Evolutionary conservation across 2,329 filamentous ascomycete species (phyloP).

Genomic region (Saccharata proteae): DNA sequence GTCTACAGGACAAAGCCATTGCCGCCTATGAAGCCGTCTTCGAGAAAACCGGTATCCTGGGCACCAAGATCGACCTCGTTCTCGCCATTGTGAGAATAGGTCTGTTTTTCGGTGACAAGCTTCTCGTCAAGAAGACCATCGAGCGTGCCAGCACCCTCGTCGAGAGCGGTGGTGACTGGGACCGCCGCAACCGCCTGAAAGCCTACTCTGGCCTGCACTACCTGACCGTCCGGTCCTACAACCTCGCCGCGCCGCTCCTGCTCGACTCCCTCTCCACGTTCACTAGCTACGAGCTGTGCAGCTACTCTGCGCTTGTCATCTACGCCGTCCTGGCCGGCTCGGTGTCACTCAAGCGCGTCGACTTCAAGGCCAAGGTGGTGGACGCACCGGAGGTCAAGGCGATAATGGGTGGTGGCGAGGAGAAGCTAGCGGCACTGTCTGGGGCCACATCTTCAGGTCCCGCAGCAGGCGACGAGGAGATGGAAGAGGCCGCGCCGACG

Average conservation of each 20-base stretch:
- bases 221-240: constrained; percentile 84
- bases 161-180: constrained; percentile 95
- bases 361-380: constrained; percentile 98
- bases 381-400: constrained; percentile 98
- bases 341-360: constrained; percentile 86
- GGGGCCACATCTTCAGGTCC: constrained; percentile 73
- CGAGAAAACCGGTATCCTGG: constrained; percentile 93
- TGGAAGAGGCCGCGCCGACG: constrained; percentile 46
- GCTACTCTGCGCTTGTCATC: constrained; percentile 85
- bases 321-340: constrained; percentile 94
- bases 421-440: constrained; percentile 71
- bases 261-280: constrained; percentile 97
- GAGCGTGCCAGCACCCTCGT: constrained; percentile 83
- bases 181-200: constrained; percentile 94
- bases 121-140: constrained; percentile 85
- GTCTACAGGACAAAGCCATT: constrained; percentile 77
- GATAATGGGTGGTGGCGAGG: constrained; percentile 79
- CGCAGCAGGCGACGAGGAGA: constrained; percentile 62
- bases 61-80: constrained; percentile 93
- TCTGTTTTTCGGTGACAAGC: constrained; percentile 89
- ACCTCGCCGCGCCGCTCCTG: constrained; percentile 76
- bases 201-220: constrained; percentile 93
- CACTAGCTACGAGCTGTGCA: constrained; percentile 96
- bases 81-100: constrained; percentile 92
- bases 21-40: constrained; percentile 85